Conservation (phyloP, 2,329 filamentous ascomycete species). For the Fusarium sp. region DNA sequence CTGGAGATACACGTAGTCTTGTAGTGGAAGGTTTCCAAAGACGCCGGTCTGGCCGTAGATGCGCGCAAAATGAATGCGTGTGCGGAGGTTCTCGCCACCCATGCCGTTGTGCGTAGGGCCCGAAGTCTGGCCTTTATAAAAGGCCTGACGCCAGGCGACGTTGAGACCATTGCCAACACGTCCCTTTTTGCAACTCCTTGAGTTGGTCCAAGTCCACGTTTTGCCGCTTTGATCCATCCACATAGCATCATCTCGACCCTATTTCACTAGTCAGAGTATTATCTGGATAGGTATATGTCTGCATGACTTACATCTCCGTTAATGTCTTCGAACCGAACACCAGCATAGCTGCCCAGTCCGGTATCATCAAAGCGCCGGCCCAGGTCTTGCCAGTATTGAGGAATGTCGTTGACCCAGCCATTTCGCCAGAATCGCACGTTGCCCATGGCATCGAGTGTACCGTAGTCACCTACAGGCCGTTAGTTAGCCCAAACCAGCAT, state of each 20-base stretch:
- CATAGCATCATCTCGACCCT: background rate
- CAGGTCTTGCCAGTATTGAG: too few species aligned
- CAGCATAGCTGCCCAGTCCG: too few species aligned
- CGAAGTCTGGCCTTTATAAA: background rate
- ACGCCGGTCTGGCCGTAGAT: background rate
- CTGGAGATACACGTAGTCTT: background rate
- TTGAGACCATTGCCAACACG: background rate
- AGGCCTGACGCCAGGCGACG: constrained; percentile 11
- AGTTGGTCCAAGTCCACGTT: background rate
- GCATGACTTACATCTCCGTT: background rate
- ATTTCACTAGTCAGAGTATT: too few species aligned
- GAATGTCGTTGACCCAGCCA: too few species aligned
- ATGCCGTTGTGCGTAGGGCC: background rate
- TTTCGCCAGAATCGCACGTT: too few species aligned
- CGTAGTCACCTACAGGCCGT: background rate
- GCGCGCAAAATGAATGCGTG: background rate
- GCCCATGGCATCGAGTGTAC: background rate
- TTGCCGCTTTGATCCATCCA: background rate
- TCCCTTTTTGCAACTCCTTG: background rate
- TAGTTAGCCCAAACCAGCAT: too few species aligned
- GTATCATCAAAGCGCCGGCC: too few species aligned
- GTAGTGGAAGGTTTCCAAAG: background rate
- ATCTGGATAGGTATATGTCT: too few species aligned
- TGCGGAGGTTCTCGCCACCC: background rate
- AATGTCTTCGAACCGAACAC: too few species aligned